Percentiles rank a stretch among this genome's conserved stretches.
Conservation (phyloP, 1,284 basidiomycete species). For the Sporisorium reilianum region DNA sequence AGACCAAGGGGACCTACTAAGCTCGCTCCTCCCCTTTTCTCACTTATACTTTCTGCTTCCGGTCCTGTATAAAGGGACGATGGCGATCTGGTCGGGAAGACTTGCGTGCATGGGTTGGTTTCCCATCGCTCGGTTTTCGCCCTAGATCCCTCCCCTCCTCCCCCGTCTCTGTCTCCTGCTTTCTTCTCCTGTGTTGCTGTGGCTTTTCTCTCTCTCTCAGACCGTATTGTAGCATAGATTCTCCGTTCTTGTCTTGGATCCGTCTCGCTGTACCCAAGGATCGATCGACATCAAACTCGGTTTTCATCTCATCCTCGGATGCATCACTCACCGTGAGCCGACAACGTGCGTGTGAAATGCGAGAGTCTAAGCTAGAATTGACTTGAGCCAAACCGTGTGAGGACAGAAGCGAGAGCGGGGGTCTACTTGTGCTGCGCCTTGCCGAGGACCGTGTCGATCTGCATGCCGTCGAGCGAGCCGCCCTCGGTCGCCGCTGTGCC, state of each 20-base stretch:
- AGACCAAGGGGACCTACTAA: conserved; percentile 35
- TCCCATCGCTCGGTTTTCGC: conserved; percentile 12
- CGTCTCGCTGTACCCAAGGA: too few species aligned
- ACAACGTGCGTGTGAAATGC: neutral
- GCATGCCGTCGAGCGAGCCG: conserved; percentile 23
- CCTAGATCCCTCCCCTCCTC: conserved; percentile 19
- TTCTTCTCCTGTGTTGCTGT: conserved; percentile 6
- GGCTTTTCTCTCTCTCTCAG: neutral
- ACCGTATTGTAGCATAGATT: conserved; percentile 8
- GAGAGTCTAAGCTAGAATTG: neutral
- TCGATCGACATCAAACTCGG: too few species aligned
- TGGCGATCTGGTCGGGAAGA: conserved; percentile 24
- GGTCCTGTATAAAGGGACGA: neutral
- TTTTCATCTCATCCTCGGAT: too few species aligned
- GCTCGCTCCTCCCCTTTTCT: neutral
- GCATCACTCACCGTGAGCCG: too few species aligned
- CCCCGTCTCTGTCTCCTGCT: neutral
- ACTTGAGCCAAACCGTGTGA: neutral
- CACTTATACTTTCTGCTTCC: neutral
- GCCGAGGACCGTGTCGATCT: conserved; percentile 14
- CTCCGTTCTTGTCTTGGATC: too few species aligned
- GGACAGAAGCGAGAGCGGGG: neutral
- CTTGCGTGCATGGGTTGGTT: conserved; percentile 6
- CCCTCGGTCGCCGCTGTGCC: neutral
- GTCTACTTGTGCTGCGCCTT: conserved; percentile 9